phyloP scores from a whole-genome alignment of 2,329 filamentous ascomycete genomes.

The Fusarium protoensiforme region DNA sequence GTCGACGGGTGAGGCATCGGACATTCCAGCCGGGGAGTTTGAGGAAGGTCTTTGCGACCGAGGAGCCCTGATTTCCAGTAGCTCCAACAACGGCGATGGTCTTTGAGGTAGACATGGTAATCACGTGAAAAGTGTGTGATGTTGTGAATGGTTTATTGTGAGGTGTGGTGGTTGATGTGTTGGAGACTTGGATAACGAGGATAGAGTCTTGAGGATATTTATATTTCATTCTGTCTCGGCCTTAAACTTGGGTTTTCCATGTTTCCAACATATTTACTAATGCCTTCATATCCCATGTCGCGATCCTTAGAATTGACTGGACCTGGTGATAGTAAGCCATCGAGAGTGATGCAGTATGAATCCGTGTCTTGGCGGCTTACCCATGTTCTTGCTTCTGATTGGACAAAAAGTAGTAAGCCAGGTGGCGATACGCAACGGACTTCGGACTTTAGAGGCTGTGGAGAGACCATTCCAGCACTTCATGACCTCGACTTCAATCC shows the following conservation, averaged over 20 bases:
- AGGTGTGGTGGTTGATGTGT: background rate
- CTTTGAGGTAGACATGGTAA: conserved; percentile 32
- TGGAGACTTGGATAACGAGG: background rate
- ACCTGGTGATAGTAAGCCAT: conserved; percentile 5
- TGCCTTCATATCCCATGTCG: background rate
- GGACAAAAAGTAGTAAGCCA: conserved; percentile 37
- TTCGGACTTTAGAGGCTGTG: conserved; percentile 1
- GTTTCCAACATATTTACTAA: background rate
- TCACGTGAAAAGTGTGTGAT: background rate
- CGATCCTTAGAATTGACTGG: conserved; percentile 2
- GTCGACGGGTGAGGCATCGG: conserved; percentile 57
- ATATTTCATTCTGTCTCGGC: accelerated
- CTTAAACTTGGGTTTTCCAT: no score
- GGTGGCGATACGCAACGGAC: background rate
- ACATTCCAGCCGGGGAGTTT: conserved; percentile 51
- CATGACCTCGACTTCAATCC: background rate
- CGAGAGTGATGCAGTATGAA: no score
- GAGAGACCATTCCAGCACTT: background rate
- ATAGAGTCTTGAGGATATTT: background rate
- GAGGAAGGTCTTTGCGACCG: conserved; percentile 58
- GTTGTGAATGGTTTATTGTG: background rate
- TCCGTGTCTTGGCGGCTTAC: background rate
- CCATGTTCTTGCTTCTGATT: conserved; percentile 3
- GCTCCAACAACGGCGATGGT: conserved; percentile 57
- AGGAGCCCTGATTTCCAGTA: conserved; percentile 60